Conservation (phyloP, 2,329 filamentous ascomycete genomes). For the Colletotrichum somersetense region DNA sequence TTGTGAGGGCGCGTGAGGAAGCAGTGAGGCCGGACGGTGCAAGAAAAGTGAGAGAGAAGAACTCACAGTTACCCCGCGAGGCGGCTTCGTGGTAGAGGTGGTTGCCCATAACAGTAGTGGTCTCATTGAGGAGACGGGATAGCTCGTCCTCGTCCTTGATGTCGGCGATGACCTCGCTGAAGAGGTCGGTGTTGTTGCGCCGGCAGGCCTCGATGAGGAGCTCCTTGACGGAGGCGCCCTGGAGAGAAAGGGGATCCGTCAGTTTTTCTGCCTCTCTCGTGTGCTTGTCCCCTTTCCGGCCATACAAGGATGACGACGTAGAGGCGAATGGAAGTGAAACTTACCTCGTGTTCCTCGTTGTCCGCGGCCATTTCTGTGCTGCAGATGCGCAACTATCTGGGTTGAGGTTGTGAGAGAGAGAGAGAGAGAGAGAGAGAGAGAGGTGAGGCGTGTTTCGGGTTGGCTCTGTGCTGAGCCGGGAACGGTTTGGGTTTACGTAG, state of each 20-base stretch:
- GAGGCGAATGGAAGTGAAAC: not conserved
- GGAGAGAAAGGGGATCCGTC: slow-evolving; percentile 19
- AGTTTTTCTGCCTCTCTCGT: slow-evolving; percentile 5
- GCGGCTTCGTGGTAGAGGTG: slow-evolving; percentile 92
- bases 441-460: slow-evolving; percentile 18
- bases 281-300: not conserved
- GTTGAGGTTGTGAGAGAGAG: slow-evolving; percentile 7
- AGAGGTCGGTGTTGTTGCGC: slow-evolving; percentile 89
- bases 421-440: slow-evolving; percentile 5
- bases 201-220: slow-evolving; percentile 93
- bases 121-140: slow-evolving; percentile 84
- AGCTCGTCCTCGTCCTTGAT: slow-evolving; percentile 74
- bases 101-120: slow-evolving; percentile 88
- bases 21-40: not conserved
- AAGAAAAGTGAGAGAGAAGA: not conserved
- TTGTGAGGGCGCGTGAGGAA: not conserved
- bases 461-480: slow-evolving; percentile 18
- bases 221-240: slow-evolving; percentile 90
- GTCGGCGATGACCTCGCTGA: slow-evolving; percentile 77
- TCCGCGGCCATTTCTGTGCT: slow-evolving; percentile 45
- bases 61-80: slow-evolving; percentile 84
- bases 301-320: not conserved
- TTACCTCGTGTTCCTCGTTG: slow-evolving; percentile 54
- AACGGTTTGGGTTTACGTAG: slow-evolving; percentile 6
- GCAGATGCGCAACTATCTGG: not conserved